phyloP scores from a whole-genome alignment of 2,329 filamentous ascomycete species.

The Hysterium pulicare region DNA sequence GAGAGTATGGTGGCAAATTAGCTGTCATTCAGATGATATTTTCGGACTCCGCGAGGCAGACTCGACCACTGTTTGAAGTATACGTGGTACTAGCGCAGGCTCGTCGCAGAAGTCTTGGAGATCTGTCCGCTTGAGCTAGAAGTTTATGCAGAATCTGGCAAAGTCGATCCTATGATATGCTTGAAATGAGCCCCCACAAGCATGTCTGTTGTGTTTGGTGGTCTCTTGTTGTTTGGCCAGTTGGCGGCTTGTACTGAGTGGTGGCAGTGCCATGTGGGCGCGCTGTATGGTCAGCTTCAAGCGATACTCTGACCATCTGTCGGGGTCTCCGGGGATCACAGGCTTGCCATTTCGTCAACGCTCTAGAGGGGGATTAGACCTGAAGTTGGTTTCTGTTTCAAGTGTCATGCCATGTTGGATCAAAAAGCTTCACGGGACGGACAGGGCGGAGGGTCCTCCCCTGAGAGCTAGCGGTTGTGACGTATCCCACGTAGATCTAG shows the following conservation, averaged over 20 bases:
- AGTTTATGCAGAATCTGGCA: not conserved
- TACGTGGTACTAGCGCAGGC: not conserved
- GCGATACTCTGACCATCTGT: too few relatives aligned
- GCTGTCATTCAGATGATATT: not conserved
- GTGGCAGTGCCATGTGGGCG: not conserved
- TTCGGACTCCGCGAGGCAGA: conserved; percentile 4
- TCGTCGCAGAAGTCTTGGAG: not conserved
- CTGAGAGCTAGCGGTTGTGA: not conserved
- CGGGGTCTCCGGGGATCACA: too few relatives aligned
- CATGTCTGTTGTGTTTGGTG: too few relatives aligned
- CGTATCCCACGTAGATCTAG: not conserved
- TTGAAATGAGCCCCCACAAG: not conserved
- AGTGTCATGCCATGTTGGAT: not conserved
- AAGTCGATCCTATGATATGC: not conserved
- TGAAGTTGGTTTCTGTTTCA: not conserved
- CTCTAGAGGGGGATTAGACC: too few relatives aligned
- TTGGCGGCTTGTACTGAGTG: too few relatives aligned
- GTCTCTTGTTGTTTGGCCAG: too few relatives aligned
- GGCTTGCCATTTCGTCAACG: too few relatives aligned
- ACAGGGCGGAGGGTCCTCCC: not conserved
- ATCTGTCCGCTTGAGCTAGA: not conserved
- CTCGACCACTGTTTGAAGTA: not conserved
- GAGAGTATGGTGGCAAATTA: not conserved
- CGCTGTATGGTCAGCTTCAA: not conserved
- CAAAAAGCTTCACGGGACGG: not conserved